phyloP scores from a whole-genome alignment of 2,329 filamentous ascomycete species.

The Claviceps fusiformis region DNA sequence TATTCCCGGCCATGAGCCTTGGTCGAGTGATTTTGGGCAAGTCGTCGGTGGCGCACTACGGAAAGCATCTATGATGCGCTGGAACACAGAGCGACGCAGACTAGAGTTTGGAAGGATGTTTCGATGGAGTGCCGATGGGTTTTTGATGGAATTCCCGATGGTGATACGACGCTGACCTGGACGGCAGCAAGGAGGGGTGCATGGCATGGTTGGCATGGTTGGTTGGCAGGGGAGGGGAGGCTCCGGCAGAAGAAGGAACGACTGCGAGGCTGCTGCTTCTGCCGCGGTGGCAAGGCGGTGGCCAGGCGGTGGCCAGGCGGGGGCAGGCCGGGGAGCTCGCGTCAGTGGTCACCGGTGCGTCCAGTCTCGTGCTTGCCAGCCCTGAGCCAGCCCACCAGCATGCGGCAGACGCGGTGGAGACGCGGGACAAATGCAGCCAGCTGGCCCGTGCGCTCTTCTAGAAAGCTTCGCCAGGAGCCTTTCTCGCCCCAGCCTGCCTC shows the following conservation, averaged over 20 bases:
- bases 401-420: background rate
- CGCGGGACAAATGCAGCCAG: constrained; percentile 4
- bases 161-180: background rate
- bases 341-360: too few relatives aligned
- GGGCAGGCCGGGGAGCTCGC: too few relatives aligned
- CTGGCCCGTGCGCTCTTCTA: constrained; percentile 14
- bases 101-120: background rate
- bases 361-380: too few relatives aligned
- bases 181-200: background rate
- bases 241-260: too few relatives aligned
- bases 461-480: constrained; percentile 12
- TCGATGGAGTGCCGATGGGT: too few relatives aligned
- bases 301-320: too few relatives aligned
- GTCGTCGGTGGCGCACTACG: background rate
- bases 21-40: too few relatives aligned
- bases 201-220: background rate
- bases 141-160: background rate
- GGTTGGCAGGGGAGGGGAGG: too few relatives aligned
- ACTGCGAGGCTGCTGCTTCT: too few relatives aligned
- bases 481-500: background rate
- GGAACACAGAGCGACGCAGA: background rate
- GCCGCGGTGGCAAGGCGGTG: too few relatives aligned
- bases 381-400: too few relatives aligned
- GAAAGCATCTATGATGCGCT: background rate
- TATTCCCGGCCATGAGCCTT: too few relatives aligned